Conservation (phyloP, 2,329 filamentous ascomycete species). For the Aspergillus unguis region DNA sequence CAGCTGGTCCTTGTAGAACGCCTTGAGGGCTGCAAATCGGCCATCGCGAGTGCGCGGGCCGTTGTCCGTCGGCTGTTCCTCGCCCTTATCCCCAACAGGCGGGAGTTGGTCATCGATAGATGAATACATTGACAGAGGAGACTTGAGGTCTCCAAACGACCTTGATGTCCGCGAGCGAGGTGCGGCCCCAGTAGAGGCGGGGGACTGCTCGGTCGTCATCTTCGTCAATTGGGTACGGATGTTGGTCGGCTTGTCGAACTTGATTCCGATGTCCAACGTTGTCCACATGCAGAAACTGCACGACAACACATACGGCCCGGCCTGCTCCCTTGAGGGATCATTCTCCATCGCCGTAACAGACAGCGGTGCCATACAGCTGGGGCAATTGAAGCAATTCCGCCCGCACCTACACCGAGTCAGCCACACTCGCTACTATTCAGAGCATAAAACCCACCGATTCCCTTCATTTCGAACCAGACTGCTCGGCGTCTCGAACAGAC, state of each 20-base stretch:
- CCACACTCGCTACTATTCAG: not conserved
- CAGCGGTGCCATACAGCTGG: constrained; percentile 78
- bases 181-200: not conserved
- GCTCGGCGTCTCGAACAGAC: constrained; percentile 91
- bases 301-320: constrained; percentile 70
- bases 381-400: constrained; percentile 93
- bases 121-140: constrained; percentile 35
- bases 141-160: constrained; percentile 37
- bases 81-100: constrained; percentile 24
- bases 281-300: constrained; percentile 95
- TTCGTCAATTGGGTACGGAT: constrained; percentile 77
- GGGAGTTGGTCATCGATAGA: constrained; percentile 34
- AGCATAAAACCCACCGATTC: constrained; percentile 64
- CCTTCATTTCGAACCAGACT: constrained; percentile 90
- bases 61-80: constrained; percentile 32
- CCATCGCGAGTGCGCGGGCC: constrained; percentile 59
- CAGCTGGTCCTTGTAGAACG: constrained; percentile 80
- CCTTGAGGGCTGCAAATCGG: constrained; percentile 69
- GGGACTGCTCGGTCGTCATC: constrained; percentile 51
- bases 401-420: constrained; percentile 62
- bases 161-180: constrained; percentile 39
- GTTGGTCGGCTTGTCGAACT: constrained; percentile 84
- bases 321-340: constrained; percentile 32
- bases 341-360: constrained; percentile 67
- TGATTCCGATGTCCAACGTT: constrained; percentile 81